A percentile compares a stretch with the other conserved stretches of the same genome.
These are phyloP conservation scores for Stagonosporopsis rhizophila DNA, from an alignment of 2,329 filamentous ascomycete species.

Conservation along the genomic window DNA sequence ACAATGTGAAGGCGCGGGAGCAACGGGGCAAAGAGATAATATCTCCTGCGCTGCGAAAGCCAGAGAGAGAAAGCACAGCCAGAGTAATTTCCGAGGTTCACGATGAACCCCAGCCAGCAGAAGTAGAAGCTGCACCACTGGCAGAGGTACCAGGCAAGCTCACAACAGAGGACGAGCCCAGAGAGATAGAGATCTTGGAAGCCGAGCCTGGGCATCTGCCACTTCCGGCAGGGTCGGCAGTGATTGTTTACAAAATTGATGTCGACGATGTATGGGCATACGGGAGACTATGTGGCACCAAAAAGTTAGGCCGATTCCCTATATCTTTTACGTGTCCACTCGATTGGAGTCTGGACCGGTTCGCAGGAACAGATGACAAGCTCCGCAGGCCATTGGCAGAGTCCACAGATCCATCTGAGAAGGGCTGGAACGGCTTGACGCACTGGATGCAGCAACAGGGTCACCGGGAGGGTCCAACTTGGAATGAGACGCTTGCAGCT, in stretches of 20 bases:
- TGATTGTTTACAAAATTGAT: slow-evolving; percentile 5
- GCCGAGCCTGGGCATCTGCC: neutral
- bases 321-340: slow-evolving; percentile 5
- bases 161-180: neutral
- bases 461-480: neutral
- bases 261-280: slow-evolving; percentile 5
- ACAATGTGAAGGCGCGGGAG: neutral
- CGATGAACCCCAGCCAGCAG: no score
- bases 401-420: neutral
- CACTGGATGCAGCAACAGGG: neutral
- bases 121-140: neutral
- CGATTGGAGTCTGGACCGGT: slow-evolving; percentile 12
- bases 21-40: neutral
- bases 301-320: slow-evolving; percentile 5
- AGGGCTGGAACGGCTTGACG: neutral
- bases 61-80: neutral
- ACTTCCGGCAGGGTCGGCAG: slow-evolving; percentile 1
- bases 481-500: neutral
- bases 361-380: neutral
- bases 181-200: neutral
- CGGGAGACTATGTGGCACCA: neutral
- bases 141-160: neutral
- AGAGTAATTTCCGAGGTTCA: neutral
- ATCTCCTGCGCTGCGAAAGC: no score
- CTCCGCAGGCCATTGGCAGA: neutral